phyloP scores from a whole-genome alignment of 495 filamentous ascomycete species.

The Pseudevernia furfuracea region DNA sequence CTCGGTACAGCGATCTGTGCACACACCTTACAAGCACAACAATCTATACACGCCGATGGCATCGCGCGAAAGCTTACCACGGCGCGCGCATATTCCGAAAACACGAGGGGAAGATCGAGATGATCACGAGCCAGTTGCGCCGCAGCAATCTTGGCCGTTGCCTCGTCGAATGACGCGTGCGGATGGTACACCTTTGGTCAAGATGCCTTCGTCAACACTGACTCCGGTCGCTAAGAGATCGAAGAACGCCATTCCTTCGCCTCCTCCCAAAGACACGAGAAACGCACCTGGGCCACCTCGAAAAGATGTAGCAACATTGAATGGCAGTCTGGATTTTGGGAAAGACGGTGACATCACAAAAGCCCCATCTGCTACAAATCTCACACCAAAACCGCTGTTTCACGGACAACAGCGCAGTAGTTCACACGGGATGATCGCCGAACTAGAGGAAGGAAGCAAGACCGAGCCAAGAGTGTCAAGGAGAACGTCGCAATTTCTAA shows the following conservation, averaged over 20 bases:
- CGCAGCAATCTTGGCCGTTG: conserved; percentile 21
- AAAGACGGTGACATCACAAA: not conserved
- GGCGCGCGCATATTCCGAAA: conserved; percentile 10
- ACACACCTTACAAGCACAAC: conserved; percentile 35
- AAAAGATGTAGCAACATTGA: not conserved
- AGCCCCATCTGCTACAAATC: conserved; percentile 1
- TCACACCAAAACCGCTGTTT: conserved; percentile 26
- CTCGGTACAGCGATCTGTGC: conserved; percentile 34
- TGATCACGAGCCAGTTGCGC: conserved; percentile 6
- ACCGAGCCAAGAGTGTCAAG: conserved; percentile 7
- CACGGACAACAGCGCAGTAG: conserved; percentile 24
- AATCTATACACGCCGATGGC: conserved; percentile 38
- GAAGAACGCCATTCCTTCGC: not conserved
- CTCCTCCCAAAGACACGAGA: not conserved
- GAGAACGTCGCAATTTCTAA: conserved; percentile 9
- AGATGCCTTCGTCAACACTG: conserved; percentile 3
- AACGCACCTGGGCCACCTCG: not conserved
- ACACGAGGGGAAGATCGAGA: not conserved
- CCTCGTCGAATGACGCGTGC: conserved; percentile 23
- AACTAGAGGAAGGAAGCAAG: not conserved
- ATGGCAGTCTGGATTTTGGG: not conserved
- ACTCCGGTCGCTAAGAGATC: conserved; percentile 1
- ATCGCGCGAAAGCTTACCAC: conserved; percentile 35
- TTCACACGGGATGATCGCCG: conserved; percentile 12
- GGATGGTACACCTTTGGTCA: conserved; percentile 9